phyloP scores from a whole-genome alignment of 164 flowering plant genomes.

The Platanus orientalis region DNA sequence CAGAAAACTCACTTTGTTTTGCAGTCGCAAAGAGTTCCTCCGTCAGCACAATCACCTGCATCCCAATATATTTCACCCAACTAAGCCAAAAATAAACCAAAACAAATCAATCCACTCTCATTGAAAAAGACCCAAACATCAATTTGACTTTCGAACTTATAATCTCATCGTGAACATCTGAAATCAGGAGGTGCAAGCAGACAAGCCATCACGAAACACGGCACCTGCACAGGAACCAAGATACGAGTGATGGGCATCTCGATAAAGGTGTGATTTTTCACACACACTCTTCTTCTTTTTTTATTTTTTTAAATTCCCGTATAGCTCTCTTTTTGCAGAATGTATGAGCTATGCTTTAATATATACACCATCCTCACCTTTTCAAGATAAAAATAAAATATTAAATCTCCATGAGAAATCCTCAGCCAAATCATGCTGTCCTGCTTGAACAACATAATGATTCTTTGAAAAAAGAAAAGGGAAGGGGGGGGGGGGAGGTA shows the following conservation, averaged over 20 bases:
- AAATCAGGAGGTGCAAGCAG: constrained; percentile 58
- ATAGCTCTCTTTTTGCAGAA: constrained; percentile 15
- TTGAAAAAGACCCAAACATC: constrained; percentile 12
- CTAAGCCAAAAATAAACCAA: constrained; percentile 8
- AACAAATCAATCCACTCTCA: constrained; percentile 9
- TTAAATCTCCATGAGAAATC: constrained; percentile 19
- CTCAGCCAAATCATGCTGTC: constrained; percentile 29
- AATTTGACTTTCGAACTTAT: constrained; percentile 49
- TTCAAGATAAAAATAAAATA: constrained; percentile 28
- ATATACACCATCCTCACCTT: constrained; percentile 49
- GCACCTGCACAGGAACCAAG: constrained; percentile 96
- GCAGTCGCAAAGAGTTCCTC: constrained; percentile 92
- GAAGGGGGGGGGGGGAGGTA: background rate
- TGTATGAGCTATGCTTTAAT: constrained; percentile 15
- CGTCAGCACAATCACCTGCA: constrained; percentile 90
- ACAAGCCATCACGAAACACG: constrained; percentile 60
- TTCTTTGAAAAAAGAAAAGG: constrained; percentile 30
- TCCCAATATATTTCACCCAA: constrained; percentile 15
- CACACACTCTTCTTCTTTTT: constrained; percentile 14
- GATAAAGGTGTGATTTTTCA: constrained; percentile 20
- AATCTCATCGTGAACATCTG: constrained; percentile 68
- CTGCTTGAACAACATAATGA: constrained; percentile 48
- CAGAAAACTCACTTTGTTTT: constrained; percentile 58
- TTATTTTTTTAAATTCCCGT: constrained; percentile 8
- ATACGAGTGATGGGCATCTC: constrained; percentile 74